Evolutionary conservation across 768 basidiomycete genomes (phyloP), one percentile per base, ranked within the genome.

Genomic region (Mycena capillaripes): DNA sequence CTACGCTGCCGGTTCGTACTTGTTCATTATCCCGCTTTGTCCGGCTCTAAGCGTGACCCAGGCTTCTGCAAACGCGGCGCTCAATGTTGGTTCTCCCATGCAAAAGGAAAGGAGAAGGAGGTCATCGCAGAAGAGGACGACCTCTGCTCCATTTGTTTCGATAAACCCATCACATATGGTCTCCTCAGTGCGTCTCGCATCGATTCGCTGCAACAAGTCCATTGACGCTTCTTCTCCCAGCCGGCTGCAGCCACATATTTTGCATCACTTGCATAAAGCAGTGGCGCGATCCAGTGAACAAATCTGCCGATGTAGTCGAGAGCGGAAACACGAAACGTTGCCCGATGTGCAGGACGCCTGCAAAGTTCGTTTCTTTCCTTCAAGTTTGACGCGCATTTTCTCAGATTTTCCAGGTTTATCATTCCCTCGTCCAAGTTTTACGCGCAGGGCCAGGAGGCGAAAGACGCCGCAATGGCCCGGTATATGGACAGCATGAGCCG

Each of bases 401-500:
- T n/a, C n/a, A n/a, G n/a, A n/a, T n/a, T n/a, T n/a, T n/a, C n/a
- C n/a, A n/a, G n/a, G n/a, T 95, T 92, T 71, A 89, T 94, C 36
- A 92, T 89, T 14, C 94, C 94, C 0, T 94, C 93, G 3, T 91
- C 90, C n/a, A 83, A 85, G 53, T 95, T 91, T 80, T 91, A 86
- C 78, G 86, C 86, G 19, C 85, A 89, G 3, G 89, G 84, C 4
- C 83, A 89, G 66, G 80, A 86, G 12, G 86, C 85, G 62, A 95
- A 93, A 80, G 79, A 79, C 17, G 83, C 80, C 29, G 82, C 83
- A 3, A 84, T 91, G 0, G 83, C 88, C 36, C 84, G 85, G 25
- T 95, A 95, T 80, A 93, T 91, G 80, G 86, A 85, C 1, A 95
- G 93, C 76, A 94, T 94, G 92, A 85, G 88, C 3, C 88, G 86